Percentiles rank a stretch among this genome's conserved stretches.
Evolutionary conservation across 192 early-diverging fungal species (phyloP).

Genomic region (Coemansia furcata): DNA sequence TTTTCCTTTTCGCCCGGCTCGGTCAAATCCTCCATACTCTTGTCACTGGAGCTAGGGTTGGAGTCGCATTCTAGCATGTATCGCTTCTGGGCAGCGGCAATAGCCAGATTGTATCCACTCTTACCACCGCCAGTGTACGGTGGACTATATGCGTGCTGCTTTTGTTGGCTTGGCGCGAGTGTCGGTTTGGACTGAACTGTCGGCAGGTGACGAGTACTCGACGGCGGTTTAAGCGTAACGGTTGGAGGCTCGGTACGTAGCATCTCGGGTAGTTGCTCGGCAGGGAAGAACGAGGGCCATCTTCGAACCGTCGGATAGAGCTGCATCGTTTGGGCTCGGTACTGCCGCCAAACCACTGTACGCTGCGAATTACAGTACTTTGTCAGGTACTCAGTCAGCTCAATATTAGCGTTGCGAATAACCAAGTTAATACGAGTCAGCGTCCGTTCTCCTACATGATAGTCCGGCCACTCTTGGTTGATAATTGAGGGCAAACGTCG

Average conservation of each 20-base stretch:
- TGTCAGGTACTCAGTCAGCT: constrained; percentile 8
- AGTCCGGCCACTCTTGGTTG: constrained; percentile 17
- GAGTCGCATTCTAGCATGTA: background rate
- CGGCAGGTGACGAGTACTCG: background rate
- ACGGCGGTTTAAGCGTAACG: background rate
- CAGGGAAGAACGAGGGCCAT: constrained; percentile 28
- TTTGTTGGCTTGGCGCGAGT: background rate
- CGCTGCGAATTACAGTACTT: constrained; percentile 4
- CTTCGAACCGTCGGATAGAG: constrained; percentile 20
- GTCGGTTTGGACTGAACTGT: background rate
- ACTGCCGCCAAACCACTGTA: constrained; percentile 31
- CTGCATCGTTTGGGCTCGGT: constrained; percentile 14
- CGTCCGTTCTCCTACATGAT: constrained; percentile 10
- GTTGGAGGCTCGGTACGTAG: background rate
- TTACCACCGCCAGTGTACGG: constrained; percentile 22
- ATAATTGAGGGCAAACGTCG: constrained; percentile 12
- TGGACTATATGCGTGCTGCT: background rate
- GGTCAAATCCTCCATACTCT: background rate
- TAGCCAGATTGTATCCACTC: constrained; percentile 25
- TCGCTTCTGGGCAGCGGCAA: constrained; percentile 13
- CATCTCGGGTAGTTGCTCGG: background rate
- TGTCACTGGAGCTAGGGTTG: background rate
- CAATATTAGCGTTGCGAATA: background rate
- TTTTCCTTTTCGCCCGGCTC: background rate
- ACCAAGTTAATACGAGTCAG: constrained; percentile 24